Evolutionary conservation across 352 stramenopile species (phyloP), one percentile per base, ranked within the genome.

Genomic region (Globisporangium cylindrosporum): DNA sequence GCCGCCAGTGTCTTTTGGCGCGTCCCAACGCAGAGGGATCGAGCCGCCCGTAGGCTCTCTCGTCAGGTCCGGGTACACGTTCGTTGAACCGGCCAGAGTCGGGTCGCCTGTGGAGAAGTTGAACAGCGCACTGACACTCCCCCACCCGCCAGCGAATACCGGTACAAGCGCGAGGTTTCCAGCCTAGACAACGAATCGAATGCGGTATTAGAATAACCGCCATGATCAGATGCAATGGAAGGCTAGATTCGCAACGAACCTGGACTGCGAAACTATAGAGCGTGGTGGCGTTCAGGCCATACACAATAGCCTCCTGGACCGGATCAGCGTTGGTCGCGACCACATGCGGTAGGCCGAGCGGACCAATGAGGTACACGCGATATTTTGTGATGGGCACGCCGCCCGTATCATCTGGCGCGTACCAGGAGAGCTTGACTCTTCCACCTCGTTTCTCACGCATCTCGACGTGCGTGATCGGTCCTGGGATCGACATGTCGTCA

Each of bases 331-430:
- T 79, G 25, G 68, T 70, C 15, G 24, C 22, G 7, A 57, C 57
- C 18, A 82, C 34, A 43, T 79, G 62, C 14, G n/a, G 66, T 12
- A 67, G 12, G 0, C 59, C 74, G 1, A 60, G 14, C 1, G 34
- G 24, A 22, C 69, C 61, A 18, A 78, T 48, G 1, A 68, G 57
- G 38, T 87, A 84, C 27, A 92, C 58, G 8, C 81, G 79, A 55
- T 91, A 92, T 6, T 90, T 90, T 5, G 62, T 82, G 27, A 92
- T 81, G 1, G 72, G 55, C 15, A 89, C 65, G 4, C 84, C 84
- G 0, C 84, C 84, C 0, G 78, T 78, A 34, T 92, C 84, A 3
- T 77, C 62, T 7, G 84, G 84, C 22, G 62, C 27, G 1, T 49
- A 49, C 84, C 84, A 92, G 6, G 62, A 46, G 4, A 92, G 64